Base-by-base conservation (phyloP, 306 rosid genomes). In the Pterocarpus santalinus region DNA sequence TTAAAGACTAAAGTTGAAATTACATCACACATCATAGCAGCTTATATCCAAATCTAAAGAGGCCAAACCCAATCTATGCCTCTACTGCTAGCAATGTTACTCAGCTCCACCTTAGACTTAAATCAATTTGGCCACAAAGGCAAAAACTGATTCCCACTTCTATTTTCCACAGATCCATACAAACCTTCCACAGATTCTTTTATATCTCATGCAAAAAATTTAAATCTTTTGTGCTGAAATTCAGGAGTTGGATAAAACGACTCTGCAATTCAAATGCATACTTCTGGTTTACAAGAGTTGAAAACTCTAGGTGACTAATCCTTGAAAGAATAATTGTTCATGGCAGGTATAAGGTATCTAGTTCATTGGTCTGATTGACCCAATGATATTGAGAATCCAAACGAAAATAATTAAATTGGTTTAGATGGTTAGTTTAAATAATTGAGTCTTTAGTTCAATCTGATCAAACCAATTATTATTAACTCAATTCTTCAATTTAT, bases 1-100 rank as follows among this genome's bases (percentile, higher is more conserved):
- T 30, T 32, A 30, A 41, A 52, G 15, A 12, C n/a, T 65, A 36
- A 33, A 32, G 49, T 56, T 60, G 76, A 35, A 44, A 75, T 22
- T 81, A 58, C 13, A 44, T 9, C 2, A 2, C 8, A 4, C 36
- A 76, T n/a, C 43, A 30, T 65, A 72, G 17, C 58, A 65, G 58
- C 47, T 43, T 16, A 67, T 9, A 56, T 44, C 61, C 44, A 74
- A 63, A 46, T 71, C 44, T 69, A 38, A 58, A 69, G 53, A 52
- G 10, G 65, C 53, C 41, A 61, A 55, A 65, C 34, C 15, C 16
- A 43, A 44, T 52, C 14, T 60, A 64, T 9, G 78, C 62, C 11
- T 69, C 69, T 70, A 63, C 28, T 13, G 53, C 51, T 13, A 63
- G 7, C 4, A 43, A 58, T 64, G 17, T 71, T 79, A 36, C 38